phyloP scores from a whole-genome alignment of 495 filamentous ascomycete species.

The Wilcoxina mikolae region DNA sequence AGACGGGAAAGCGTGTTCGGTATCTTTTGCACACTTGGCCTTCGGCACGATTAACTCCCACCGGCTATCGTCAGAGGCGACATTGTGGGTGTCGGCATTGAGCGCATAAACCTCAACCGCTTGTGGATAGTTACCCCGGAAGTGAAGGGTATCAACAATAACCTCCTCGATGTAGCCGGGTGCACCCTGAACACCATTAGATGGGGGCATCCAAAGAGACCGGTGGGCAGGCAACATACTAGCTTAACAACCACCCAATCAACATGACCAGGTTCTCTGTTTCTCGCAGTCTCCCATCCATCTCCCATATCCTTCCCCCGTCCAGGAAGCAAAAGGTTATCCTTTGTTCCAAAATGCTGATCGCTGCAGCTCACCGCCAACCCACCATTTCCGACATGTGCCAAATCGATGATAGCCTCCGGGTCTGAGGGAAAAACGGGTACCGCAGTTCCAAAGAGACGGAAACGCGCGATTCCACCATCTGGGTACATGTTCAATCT shows the following conservation, averaged over 20 bases:
- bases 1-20: constrained; percentile 54
- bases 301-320: constrained; percentile 85
- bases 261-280: constrained; percentile 56
- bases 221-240: constrained; percentile 2
- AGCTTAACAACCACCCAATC: constrained; percentile 78
- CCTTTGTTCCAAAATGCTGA: constrained; percentile 71
- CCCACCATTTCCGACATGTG: constrained; percentile 67
- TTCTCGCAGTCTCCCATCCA: constrained; percentile 85
- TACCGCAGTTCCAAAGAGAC: constrained; percentile 64
- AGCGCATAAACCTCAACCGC: constrained; percentile 56
- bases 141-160: constrained; percentile 78
- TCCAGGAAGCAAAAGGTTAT: constrained; percentile 72
- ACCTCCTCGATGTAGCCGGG: constrained; percentile 54
- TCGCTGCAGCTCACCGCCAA: constrained; percentile 63
- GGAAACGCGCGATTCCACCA: constrained; percentile 79
- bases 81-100: constrained; percentile 27
- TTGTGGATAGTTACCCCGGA: constrained; percentile 78
- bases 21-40: constrained; percentile 61
- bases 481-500: constrained; percentile 83
- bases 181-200: constrained; percentile 35
- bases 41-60: constrained; percentile 57
- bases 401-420: constrained; percentile 60
- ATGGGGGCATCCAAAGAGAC: too few species aligned
- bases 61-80: constrained; percentile 38
- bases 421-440: constrained; percentile 50